These are phyloP conservation scores for Jaenimonas drosophilae DNA, from an alignment of 208 protist genomes.

Conservation along the genomic window DNA sequence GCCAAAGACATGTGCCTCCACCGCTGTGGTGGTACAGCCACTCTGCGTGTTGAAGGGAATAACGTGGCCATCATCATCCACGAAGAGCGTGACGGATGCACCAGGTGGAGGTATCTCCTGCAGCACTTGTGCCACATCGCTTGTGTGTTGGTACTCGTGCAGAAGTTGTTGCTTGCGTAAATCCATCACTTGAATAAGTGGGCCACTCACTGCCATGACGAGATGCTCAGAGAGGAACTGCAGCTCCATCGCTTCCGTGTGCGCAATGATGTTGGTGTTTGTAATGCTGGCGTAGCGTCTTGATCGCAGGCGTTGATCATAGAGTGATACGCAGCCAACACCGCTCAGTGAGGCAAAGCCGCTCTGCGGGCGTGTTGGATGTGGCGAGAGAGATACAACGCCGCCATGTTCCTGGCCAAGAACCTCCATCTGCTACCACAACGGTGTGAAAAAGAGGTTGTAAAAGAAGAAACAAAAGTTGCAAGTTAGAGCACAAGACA, in stretches of 20 bases:
- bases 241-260: constrained; percentile 33
- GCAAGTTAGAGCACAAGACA: too few species aligned
- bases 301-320: constrained; percentile 39
- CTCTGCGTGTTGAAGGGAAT: constrained; percentile 21
- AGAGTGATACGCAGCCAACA: constrained; percentile 25
- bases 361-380: constrained; percentile 7
- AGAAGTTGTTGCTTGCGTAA: constrained; percentile 16
- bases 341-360: constrained; percentile 41
- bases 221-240: constrained; percentile 25
- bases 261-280: constrained; percentile 5
- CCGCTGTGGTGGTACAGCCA: constrained; percentile 2
- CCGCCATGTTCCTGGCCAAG: constrained; percentile 15
- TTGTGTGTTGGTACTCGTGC: constrained; percentile 17
- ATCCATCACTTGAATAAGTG: constrained; percentile 29
- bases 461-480: too few species aligned
- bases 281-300: constrained; percentile 24
- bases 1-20: constrained; percentile 37
- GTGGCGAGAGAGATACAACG: constrained; percentile 39
- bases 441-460: too few species aligned
- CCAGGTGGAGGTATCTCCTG: constrained; percentile 5
- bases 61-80: constrained; percentile 59
- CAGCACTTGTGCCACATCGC: constrained; percentile 30
- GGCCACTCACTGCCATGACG: constrained; percentile 37
- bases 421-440: constrained; percentile 59
- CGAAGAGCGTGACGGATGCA: constrained; percentile 16